Conservation (phyloP, 2,329 filamentous ascomycete genomes). For the Pseudocercospora fijiensis region DNA sequence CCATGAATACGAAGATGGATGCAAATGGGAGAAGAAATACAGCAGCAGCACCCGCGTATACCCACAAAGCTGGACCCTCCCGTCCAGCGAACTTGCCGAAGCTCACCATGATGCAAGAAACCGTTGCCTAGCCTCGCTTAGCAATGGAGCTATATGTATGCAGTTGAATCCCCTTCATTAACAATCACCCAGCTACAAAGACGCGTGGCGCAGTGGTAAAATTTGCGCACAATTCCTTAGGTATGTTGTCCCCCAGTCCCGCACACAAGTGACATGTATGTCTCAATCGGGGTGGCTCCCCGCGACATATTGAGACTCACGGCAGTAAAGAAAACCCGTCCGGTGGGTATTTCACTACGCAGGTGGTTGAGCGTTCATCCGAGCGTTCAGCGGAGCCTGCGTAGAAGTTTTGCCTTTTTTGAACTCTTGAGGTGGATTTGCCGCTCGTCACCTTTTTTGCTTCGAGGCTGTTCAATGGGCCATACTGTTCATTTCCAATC, state of each 20-base stretch:
- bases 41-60: not conserved
- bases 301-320: not conserved
- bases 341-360: not conserved
- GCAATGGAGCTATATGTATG: not conserved
- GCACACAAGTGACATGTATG: conserved; percentile 1
- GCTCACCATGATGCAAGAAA: not conserved
- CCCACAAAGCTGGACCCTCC: not conserved
- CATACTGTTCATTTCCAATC: not conserved
- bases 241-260: not conserved
- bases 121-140: not conserved
- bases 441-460: not conserved
- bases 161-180: not conserved
- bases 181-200: not conserved
- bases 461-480: not conserved
- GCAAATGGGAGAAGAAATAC: not conserved
- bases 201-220: not conserved
- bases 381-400: not conserved
- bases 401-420: not conserved
- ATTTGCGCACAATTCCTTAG: not conserved
- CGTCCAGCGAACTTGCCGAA: not conserved
- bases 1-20: not conserved
- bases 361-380: not conserved
- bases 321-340: not conserved
- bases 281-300: not conserved
- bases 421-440: not conserved